phyloP scores from a whole-genome alignment of 139 green algal species.

The Tetraselmis striata region DNA sequence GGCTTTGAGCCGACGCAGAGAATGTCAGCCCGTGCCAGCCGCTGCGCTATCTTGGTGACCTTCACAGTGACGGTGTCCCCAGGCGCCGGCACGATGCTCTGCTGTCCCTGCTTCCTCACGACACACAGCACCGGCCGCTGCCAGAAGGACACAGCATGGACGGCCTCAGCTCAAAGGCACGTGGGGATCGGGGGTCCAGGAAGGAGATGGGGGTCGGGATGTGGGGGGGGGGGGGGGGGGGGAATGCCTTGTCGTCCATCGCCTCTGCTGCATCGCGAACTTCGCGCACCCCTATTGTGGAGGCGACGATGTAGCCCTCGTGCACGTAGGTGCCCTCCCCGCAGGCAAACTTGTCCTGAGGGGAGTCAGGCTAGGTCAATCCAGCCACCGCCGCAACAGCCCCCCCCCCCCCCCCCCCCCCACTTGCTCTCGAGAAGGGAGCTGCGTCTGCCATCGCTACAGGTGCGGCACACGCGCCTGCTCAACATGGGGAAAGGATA shows the following conservation, averaged over 20 bases:
- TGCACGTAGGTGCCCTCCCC: conserved; percentile 45
- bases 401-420: no score
- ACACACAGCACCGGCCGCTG: conserved; percentile 32
- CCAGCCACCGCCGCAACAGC: not conserved
- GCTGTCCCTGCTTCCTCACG: not conserved
- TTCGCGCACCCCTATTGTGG: conserved; percentile 34
- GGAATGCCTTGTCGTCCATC: not conserved
- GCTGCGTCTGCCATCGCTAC: not conserved
- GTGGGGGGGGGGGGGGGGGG: not conserved
- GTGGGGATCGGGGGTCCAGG: not conserved
- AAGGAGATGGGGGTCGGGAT: not conserved
- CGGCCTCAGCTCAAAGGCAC: not conserved
- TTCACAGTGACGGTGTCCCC: conserved; percentile 39
- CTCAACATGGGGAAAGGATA: not conserved
- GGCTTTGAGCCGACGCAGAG: conserved; percentile 53
- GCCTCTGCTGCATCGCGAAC: not conserved
- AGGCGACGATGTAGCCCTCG: conserved; percentile 37
- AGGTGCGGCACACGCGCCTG: not conserved
- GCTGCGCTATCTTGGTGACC: conserved; percentile 34
- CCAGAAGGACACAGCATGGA: not conserved
- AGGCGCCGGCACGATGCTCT: conserved; percentile 26
- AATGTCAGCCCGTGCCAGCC: conserved; percentile 47
- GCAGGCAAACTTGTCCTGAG: conserved; percentile 29
- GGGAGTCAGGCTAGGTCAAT: not conserved
- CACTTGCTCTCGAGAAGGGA: no score